Evolutionary conservation across 148 eudicot species (phyloP), one percentile per base, ranked within the genome.

Genomic region (Cornus florida): DNA sequence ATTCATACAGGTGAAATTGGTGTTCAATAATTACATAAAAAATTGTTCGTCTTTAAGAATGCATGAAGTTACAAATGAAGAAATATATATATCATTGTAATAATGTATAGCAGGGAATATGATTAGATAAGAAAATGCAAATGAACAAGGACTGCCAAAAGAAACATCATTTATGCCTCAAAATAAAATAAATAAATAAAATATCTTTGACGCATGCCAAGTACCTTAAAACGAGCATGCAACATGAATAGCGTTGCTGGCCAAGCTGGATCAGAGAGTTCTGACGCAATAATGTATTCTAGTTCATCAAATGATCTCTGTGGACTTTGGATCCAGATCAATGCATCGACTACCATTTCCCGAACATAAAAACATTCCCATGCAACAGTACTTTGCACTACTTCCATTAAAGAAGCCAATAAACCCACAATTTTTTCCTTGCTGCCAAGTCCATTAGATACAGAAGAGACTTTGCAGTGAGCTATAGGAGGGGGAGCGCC

Each of bases 321-420:
- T 72, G 99, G 99, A 84, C 99, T 93, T 90, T 96, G 99, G 98
- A 96, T 96, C 99, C 99, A 95, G 81, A 95, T 93, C 79, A 95
- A 84, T 43, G 97, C 98, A 82, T 95, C 93, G 73, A 95, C 91
- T 67, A 95, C 97, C 98, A 92, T 91, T 67, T 95, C 98, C 72
- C 99, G 93, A 75, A 96, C 94, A 86, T 92, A 92, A 79, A 96
- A 97, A 88, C 98, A 96, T 90, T 96, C 99, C 83, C 98, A 96
- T 39, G 99, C 99, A 53, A 93, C 92, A 74, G 99, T 96, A 80
- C 98, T 96, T 77, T 98, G 86, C 81, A 96, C 99, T 81, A 93
- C 97, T 86, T 96, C 99, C 99, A 96, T 93, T 75, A 96, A 80
- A 68, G 99, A 96, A 83, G 98, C 95, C 80, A 96, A 83, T 88